Conservation (phyloP, 2,329 filamentous ascomycete genomes). For the Fusarium siculi region DNA sequence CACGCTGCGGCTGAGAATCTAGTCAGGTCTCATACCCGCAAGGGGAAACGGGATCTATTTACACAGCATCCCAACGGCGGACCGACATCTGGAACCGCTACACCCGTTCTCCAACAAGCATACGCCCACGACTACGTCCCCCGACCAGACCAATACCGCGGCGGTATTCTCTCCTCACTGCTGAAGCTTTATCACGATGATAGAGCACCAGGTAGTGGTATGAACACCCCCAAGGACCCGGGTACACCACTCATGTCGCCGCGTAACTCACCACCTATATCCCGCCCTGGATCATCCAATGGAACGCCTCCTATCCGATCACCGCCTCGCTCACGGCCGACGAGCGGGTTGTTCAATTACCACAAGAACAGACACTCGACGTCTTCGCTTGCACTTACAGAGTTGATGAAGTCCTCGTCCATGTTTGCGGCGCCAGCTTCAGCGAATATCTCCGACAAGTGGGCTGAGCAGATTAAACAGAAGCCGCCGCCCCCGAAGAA, state of each 20-base stretch:
- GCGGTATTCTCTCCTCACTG: conserved; percentile 77
- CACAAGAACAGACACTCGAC: conserved; percentile 54
- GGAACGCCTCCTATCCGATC: conserved; percentile 45
- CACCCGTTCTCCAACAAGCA: conserved; percentile 58
- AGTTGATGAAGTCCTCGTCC: conserved; percentile 65
- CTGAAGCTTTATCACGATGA: conserved; percentile 74
- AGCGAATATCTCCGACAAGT: conserved; percentile 56
- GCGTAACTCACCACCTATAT: conserved; percentile 53
- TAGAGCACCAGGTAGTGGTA: conserved; percentile 51
- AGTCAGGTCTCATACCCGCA: conserved; percentile 48
- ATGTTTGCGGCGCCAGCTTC: conserved; percentile 61
- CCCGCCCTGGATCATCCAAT: conserved; percentile 53
- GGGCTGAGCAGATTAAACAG: conserved; percentile 57
- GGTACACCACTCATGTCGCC: conserved; percentile 56
- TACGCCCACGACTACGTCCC: conserved; percentile 69
- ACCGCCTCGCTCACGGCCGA: conserved; percentile 48
- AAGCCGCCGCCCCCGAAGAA: conserved; percentile 51
- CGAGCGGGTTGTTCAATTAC: conserved; percentile 55
- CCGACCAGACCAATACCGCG: conserved; percentile 74
- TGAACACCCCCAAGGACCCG: conserved; percentile 54
- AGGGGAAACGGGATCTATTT: conserved; percentile 48
- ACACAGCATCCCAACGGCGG: conserved; percentile 42
- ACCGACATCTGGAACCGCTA: conserved; percentile 50
- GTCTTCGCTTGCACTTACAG: conserved; percentile 60
- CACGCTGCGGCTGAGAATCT: conserved; percentile 50